Evolutionary conservation across 345 rosid genomes (phyloP), one percentile per base, ranked within the genome.

Genomic region (Boechera retrofracta): DNA sequence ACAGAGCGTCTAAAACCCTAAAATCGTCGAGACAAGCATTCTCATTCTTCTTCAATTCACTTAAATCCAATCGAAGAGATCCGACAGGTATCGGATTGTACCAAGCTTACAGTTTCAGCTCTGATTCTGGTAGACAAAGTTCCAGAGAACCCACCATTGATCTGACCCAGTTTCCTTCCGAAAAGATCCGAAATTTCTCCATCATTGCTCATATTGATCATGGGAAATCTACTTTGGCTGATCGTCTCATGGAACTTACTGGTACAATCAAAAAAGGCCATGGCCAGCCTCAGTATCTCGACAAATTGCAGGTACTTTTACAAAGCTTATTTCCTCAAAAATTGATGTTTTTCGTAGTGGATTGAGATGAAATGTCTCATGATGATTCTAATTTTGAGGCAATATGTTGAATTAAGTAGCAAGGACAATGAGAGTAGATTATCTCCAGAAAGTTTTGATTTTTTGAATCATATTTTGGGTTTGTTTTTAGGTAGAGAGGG

Each of bases 241-340:
- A 94, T 79, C 84, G 98, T 67, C 91, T 94, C n/a, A 80, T 94
- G 90, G 98, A 94, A 87, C 98, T 94, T 80, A 94, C 97, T 44
- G 98, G 94, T 6, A 90, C 98, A 32, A 94, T 92, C 78, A 89
- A 83, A 83, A 88, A 83, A 80, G 98, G 98, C 36, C 98, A 80
- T 72, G 98, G 98, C 2, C 98, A 94, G 83, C 98, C 98, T 63
- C 98, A 94, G 85, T 92, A 92, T 80, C 98, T 94, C 45, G 98
- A 94, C 77, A 94, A 90, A 75, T 81, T 94, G 80, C 97, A 91
- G 94, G 96, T 91, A 64, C 15, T 5, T 21, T 26, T 12, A 28
- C 29, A 28, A 28, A 2, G 29, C 29, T 28, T 28, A 28, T 1
- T 10, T 29, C 18, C 18, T 29, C 36, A 28, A 55, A 55, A 36